phyloP scores from a whole-genome alignment of 805 yeast species.

The Suhomyces xylopsoci region DNA sequence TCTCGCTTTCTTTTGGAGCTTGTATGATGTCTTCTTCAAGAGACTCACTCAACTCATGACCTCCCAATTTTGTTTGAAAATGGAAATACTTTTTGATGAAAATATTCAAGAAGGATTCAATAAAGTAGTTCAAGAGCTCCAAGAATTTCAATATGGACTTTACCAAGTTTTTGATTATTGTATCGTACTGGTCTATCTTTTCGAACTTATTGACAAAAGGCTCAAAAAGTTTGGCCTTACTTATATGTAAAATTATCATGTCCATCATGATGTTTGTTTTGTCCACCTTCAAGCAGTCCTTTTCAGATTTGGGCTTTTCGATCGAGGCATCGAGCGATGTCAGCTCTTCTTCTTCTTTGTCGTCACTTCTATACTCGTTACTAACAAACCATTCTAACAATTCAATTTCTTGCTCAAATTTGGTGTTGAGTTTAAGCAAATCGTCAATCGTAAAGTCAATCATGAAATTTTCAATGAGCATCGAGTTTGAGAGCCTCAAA shows the following conservation, averaged over 20 bases:
- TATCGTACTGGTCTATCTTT: conserved; percentile 21
- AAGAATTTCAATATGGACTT: conserved; percentile 38
- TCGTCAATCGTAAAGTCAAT: conserved; percentile 42
- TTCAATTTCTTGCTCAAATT: conserved; percentile 42
- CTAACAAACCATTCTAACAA: conserved; percentile 26
- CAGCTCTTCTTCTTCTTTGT: background rate
- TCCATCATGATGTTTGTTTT: conserved; percentile 40
- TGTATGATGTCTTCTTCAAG: background rate
- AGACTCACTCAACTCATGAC: background rate
- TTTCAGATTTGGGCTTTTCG: conserved; percentile 5
- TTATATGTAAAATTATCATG: conserved; percentile 46
- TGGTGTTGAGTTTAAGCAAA: conserved; percentile 36
- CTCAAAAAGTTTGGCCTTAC: conserved; percentile 50
- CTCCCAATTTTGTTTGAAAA: conserved; percentile 1
- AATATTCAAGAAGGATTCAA: conserved; percentile 25
- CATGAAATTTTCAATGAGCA: conserved; percentile 52
- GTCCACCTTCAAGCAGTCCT: conserved; percentile 22
- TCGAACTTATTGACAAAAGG: conserved; percentile 43
- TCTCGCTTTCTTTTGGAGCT: background rate
- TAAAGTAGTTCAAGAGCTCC: conserved; percentile 32
- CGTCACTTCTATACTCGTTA: conserved; percentile 8
- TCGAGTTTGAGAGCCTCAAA: conserved; percentile 45
- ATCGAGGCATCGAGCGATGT: background rate
- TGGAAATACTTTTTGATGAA: conserved; percentile 11
- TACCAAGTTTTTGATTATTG: conserved; percentile 36